phyloP scores from a whole-genome alignment of 2,329 filamentous ascomycete genomes.

The Magnaporthales sp. region DNA sequence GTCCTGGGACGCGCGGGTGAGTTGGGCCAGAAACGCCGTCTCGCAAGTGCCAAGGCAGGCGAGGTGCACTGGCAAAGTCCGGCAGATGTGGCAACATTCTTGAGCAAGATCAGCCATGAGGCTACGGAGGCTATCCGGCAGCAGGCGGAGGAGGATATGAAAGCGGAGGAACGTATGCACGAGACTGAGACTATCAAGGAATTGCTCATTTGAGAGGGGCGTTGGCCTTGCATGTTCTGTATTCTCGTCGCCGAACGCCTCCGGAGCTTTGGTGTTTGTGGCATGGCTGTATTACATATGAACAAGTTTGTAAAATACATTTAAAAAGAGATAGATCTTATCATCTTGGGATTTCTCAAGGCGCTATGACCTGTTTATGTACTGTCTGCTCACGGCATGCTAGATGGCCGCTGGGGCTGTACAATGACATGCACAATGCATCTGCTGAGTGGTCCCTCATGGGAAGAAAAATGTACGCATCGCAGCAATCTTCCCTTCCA shows the following conservation, averaged over 20 bases:
- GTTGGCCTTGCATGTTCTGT: not conserved
- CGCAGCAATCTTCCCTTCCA: not conserved
- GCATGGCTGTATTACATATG: not conserved
- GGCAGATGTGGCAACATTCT: constrained; percentile 27
- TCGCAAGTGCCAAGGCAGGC: constrained; percentile 53
- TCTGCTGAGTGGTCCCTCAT: not conserved
- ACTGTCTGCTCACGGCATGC: not conserved
- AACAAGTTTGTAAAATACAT: not conserved
- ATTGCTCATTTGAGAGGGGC: not conserved
- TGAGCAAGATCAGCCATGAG: constrained; percentile 18
- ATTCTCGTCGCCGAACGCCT: not conserved
- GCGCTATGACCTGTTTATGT: not conserved
- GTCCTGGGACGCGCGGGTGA: constrained; percentile 79
- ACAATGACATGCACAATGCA: not conserved
- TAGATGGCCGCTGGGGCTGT: not conserved
- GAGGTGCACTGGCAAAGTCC: constrained; percentile 53
- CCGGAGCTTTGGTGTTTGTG: not conserved
- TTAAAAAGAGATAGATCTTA: not conserved
- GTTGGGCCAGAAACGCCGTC: constrained; percentile 60
- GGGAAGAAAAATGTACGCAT: not conserved
- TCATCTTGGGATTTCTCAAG: not conserved
- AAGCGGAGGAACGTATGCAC: not conserved
- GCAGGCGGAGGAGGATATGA: not conserved
- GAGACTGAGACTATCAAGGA: not conserved
- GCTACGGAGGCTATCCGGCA: not conserved